Conservation (phyloP, 2,329 filamentous ascomycete genomes). For the Periconia sp. region DNA sequence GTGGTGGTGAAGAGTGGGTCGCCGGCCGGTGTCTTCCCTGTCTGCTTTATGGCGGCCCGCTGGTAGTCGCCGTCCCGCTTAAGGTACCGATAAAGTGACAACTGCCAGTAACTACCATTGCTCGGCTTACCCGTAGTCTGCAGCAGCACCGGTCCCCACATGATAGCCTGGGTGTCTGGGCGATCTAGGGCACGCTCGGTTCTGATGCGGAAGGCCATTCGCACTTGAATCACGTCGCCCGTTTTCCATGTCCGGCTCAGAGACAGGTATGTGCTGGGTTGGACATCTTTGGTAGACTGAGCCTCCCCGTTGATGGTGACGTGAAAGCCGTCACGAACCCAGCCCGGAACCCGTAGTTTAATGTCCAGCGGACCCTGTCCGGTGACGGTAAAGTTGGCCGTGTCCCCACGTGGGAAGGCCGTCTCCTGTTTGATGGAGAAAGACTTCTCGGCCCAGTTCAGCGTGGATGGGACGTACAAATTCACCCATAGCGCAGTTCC, state of each 20-base stretch:
- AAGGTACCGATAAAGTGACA: conserved; percentile 18
- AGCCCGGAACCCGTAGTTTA: conserved; percentile 17
- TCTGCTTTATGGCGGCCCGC: conserved; percentile 9
- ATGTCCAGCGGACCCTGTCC: conserved; percentile 13
- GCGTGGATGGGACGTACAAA: conserved; percentile 14
- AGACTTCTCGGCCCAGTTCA: conserved; percentile 11
- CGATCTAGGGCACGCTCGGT: conserved; percentile 18
- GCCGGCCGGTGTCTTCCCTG: conserved; percentile 2
- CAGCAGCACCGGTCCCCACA: conserved; percentile 18
- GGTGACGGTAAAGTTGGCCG: conserved; percentile 14
- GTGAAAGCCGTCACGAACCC: conserved; percentile 14
- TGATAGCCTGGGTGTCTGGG: conserved; percentile 16
- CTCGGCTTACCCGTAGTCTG: conserved; percentile 12
- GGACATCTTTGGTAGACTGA: not conserved
- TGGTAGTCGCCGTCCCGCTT: conserved; percentile 18
- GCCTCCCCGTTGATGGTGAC: conserved; percentile 13
- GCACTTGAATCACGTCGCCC: conserved; percentile 14
- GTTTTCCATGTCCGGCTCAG: conserved; percentile 16
- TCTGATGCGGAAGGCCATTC: conserved; percentile 17
- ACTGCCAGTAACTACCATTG: conserved; percentile 4
- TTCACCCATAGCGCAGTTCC: conserved; percentile 17
- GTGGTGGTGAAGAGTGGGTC: conserved; percentile 15
- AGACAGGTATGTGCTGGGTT: conserved; percentile 12
- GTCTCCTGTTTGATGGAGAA: conserved; percentile 16
- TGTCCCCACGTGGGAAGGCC: conserved; percentile 14